Evolutionary conservation across 192 early-diverging fungal genomes (phyloP), one percentile per base, ranked within the genome.

Genomic region (Coemansia sp.): DNA sequence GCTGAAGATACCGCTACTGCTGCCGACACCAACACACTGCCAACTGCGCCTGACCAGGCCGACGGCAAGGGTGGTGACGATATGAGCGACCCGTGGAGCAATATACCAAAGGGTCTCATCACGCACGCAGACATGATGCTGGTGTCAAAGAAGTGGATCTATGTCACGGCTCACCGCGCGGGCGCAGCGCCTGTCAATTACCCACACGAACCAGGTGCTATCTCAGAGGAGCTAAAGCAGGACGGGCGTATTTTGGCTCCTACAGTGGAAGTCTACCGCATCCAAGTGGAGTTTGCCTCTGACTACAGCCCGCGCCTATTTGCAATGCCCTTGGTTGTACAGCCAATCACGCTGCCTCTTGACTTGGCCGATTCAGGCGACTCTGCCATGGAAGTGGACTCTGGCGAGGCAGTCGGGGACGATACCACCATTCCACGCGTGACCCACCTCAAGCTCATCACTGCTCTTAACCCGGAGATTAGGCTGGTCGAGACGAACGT

Each of bases 41-140:
- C 68, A 41, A 41, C 70, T 63, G 70, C 63, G 41, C 49, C 51
- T 7, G 74, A 70, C 16, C 54, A 67, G 59, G 38, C 20, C 38
- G 61, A 42, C 61, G 61, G 38, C n/a, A 63, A 63, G 38, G 31
- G 8, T 16, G 40, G 24, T 24, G 54, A 36, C 57, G 65, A 59
- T 22, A 43, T 43, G 55, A 72, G 67, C 46, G 67, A 76, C 52
- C 79, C 79, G n/a, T 81, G 79, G 79, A 73, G 79, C 59, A 77
- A 77, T 59, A 77, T 82, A 12, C 80, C 80, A 40, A 67, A 72
- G 63, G 80, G 80, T n/a, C 66, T 49, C 20, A 84, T 84, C 43
- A 79, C 77, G 10, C 82, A 84, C 47, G 82, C 77, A 24, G 82
- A 84, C 70, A 84, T 84, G 82, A 79, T 79, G 82, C 74, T 84